These are phyloP conservation scores for Meyerozyma athensensis DNA, from an alignment of 1,139 yeast species.

Conservation along the genomic window DNA sequence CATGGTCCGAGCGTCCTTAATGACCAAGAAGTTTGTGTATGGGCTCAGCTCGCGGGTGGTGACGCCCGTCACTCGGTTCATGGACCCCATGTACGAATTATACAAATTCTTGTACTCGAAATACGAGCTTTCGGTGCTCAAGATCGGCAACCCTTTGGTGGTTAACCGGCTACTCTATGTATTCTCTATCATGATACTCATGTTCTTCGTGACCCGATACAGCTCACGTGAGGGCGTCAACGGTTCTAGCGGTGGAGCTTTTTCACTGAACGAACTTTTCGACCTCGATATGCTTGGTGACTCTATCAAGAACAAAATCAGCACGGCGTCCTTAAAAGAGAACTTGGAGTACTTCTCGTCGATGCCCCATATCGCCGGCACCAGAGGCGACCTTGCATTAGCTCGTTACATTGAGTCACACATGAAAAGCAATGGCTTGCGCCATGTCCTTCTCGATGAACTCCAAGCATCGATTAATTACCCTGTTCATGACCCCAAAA, in stretches of 20 bases:
- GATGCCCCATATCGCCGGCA: constrained; percentile 85
- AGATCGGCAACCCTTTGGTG: constrained; percentile 80
- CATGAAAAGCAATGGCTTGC: constrained; percentile 54
- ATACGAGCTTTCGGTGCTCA: constrained; percentile 55
- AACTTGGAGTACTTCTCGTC: constrained; percentile 73
- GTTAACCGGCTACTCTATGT: constrained; percentile 75
- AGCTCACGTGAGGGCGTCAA: constrained; percentile 46
- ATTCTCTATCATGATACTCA: constrained; percentile 50
- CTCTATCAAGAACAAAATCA: constrained; percentile 48
- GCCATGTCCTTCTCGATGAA: constrained; percentile 45
- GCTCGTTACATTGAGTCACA: constrained; percentile 60
- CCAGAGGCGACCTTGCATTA: constrained; percentile 74
- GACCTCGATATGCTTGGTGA: constrained; percentile 49
- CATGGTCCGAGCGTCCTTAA: constrained; percentile 24
- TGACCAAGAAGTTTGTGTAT: constrained; percentile 30
- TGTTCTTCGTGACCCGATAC: constrained; percentile 55
- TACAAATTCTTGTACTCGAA: constrained; percentile 40
- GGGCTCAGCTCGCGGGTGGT: constrained; percentile 43
- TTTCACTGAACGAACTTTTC: constrained; percentile 57
- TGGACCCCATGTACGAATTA: constrained; percentile 68
- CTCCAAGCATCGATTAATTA: constrained; percentile 59
- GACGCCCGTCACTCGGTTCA: constrained; percentile 49
- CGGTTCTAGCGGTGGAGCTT: constrained; percentile 38
- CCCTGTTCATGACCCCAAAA: constrained; percentile 21
- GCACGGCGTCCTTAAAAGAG: constrained; percentile 56